Conservation (phyloP, 2,329 filamentous ascomycete genomes). For the Epichloe scottii region DNA sequence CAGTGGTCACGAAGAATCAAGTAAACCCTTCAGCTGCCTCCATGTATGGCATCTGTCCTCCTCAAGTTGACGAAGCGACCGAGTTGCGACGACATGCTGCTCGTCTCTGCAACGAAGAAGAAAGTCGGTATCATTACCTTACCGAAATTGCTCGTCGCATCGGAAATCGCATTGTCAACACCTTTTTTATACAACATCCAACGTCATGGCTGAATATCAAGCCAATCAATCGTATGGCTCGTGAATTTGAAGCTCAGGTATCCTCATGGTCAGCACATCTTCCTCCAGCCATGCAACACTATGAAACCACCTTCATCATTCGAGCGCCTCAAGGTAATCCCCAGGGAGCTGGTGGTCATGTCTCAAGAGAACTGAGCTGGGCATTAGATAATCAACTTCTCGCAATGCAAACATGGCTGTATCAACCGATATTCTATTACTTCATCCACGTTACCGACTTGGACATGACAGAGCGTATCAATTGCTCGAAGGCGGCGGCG, state of each 20-base stretch:
- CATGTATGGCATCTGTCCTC: constrained; percentile 3
- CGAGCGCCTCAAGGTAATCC: background rate
- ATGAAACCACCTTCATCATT: constrained; percentile 2
- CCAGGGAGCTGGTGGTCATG: constrained; percentile 7
- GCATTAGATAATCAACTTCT: constrained; percentile 12
- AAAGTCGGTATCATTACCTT: constrained; percentile 32
- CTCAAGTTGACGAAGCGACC: constrained; percentile 5
- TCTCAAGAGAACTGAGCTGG: constrained; percentile 13
- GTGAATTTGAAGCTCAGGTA: constrained; percentile 14
- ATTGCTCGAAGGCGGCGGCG: background rate
- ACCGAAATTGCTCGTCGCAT: constrained; percentile 30
- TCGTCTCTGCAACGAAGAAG: constrained; percentile 14
- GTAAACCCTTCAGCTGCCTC: constrained; percentile 11
- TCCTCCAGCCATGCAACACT: constrained; percentile 11
- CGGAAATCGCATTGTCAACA: constrained; percentile 26
- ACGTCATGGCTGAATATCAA: constrained; percentile 11
- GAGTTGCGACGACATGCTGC: constrained; percentile 10
- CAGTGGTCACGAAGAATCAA: constrained; percentile 2
- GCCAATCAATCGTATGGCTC: constrained; percentile 11
- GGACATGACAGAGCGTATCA: background rate
- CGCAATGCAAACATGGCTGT: constrained; percentile 13
- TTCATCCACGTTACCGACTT: constrained; percentile 8
- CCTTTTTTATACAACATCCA: constrained; percentile 11
- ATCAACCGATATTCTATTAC: constrained; percentile 7
- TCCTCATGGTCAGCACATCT: constrained; percentile 12